Base-by-base conservation (phyloP, 2,329 filamentous ascomycete genomes). In the Arthrinium phaeospermum region DNA sequence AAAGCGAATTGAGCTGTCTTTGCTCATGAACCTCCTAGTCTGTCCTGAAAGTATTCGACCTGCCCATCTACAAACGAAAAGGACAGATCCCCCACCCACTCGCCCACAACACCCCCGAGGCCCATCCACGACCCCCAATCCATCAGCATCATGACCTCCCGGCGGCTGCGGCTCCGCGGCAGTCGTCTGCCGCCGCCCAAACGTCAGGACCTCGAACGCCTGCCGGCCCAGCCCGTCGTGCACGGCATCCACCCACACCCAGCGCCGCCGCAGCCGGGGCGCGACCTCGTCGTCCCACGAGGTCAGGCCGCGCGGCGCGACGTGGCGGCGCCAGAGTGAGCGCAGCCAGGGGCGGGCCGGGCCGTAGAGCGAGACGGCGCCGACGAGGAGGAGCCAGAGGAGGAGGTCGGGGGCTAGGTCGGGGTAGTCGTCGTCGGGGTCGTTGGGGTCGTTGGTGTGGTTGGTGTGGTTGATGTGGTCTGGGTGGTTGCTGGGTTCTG, bases 361-460 rank as follows among this genome's bases (percentile, higher is more conserved):
- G 53, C 53, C 53, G 30, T 61, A 61, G 30, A 61, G 53, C 30
- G 53, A 61, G 16, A 61, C 53, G 53, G 53, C 53, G 53, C 53
- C 53, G 30, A 61, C 53, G 30, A 61, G 53, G 27, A 61, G 53
- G 53, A 61, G 53, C 53, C 53, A 61, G 53, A 61, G 53, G 16
- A 61, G 22, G 30, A 61, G 22, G 53, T 61, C 53, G 30, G 53
- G 1, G 22, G 37, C 53, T 34, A 61, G 30, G 30, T 61, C 37
- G 8, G 37, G 37, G 37, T 41, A 41, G 37, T 41, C 53, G 14
- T 30, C 16, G 27, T 61, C 16, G 53, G 10, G 27, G 1, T 61
- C 16, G 30, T 19, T 27, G 16, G 19, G 14, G 14, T 46, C 0
- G 14, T 46, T 16, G 16, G 3, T 4, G 4, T 6, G 44, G 44